Percentiles rank a stretch among this genome's conserved stretches.
Conservation (phyloP, 306 rosid species). For the Pyrus bretschneideri region DNA sequence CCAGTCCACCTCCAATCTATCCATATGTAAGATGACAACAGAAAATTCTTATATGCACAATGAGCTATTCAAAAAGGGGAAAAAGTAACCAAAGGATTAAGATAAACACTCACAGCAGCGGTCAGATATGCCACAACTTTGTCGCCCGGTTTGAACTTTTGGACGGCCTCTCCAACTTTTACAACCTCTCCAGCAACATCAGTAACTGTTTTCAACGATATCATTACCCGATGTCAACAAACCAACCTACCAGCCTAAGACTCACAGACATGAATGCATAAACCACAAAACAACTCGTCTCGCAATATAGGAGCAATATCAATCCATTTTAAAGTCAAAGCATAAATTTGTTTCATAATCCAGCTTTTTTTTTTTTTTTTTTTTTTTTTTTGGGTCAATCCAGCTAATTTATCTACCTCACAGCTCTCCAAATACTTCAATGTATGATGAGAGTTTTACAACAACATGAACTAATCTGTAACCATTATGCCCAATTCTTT, state of each 20-base stretch:
- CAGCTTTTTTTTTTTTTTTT: not conserved
- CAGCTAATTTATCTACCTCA: not conserved
- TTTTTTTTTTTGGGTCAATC: not conserved
- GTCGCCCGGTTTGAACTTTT: constrained; percentile 54
- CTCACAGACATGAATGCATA: not conserved
- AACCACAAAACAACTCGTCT: not conserved
- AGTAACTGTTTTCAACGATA: constrained; percentile 31
- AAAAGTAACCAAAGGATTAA: not conserved
- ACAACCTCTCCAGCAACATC: constrained; percentile 68
- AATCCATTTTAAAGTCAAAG: not conserved
- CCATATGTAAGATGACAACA: not conserved
- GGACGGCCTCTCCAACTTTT: constrained; percentile 52
- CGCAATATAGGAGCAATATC: not conserved
- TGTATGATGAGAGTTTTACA: not conserved
- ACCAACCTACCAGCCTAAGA: not conserved
- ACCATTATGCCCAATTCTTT: not conserved
- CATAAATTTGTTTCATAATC: not conserved
- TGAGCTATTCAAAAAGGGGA: not conserved
- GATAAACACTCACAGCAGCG: constrained; percentile 27
- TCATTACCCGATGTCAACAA: not conserved
- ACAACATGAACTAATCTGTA: not conserved
- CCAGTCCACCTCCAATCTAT: constrained; percentile 74
- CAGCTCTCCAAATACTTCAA: not conserved
- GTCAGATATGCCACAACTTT: constrained; percentile 45
- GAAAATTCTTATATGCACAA: not conserved